Evolutionary conservation across 2,329 filamentous ascomycete genomes (phyloP), one percentile per base, ranked within the genome.

Genomic region (Colletotrichum sp.): DNA sequence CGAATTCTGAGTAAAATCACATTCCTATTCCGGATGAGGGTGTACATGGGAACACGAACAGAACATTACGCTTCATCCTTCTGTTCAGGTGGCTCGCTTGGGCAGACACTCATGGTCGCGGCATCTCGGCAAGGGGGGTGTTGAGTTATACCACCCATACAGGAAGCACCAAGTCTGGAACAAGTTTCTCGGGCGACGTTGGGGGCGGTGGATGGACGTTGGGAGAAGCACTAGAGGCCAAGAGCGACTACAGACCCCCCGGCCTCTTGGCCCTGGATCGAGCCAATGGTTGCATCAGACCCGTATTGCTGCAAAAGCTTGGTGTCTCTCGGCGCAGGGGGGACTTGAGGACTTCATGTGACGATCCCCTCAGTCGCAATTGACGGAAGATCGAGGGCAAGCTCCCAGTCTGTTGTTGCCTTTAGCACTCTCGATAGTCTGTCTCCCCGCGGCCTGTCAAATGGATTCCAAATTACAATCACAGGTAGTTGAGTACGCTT

Each of bases 301-400:
- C 36, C 30, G 30, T 25, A 16, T 34, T 16, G 25, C 22, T 15
- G 44, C 27, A 62, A 44, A 72, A 72, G 72, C 73, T 73, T 76
- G 70, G 44, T 69, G 69, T 72, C 9, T 69, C 73, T 76, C 70
- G 70, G 73, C 70, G 32, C 34, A 25, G 16, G 39, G 57, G 57
- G 44, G 70, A 11, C 8, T 13, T 19, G 7, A 9, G 36, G 9
- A 62, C 55, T 30, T 67, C 62, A 55, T 29, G n/a, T 32, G 29
- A 49, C 34, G 16, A 61, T 71, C 61, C 11, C 8, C 9, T 52
- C 39, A 22, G 34, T 49, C 25, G n/a, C 34, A 22, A 64, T 13
- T 52, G 44, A 52, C 44, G 44, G n/a, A 25, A 52, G n/a, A 52
- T 52, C 13, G 32, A 39, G 19, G 61, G n/a, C 30, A 39, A 64